A percentile compares a stretch with the other conserved stretches of the same genome.
phyloP scores from a whole-genome alignment of 805 yeast species.

The Saccharomyces mikatae region DNA sequence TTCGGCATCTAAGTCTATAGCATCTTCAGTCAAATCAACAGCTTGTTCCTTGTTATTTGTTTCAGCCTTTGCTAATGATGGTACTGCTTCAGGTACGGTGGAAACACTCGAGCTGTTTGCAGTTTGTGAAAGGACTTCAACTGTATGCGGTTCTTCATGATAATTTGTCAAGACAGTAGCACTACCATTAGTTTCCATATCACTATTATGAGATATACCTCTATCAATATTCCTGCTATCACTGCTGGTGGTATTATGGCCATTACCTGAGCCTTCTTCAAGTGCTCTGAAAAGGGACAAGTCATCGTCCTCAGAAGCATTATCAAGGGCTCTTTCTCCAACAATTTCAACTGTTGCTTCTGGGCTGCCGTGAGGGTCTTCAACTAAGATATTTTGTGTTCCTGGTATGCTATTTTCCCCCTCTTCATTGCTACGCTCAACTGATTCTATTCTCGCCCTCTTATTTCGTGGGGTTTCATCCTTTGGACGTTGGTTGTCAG shows the following conservation, averaged over 20 bases:
- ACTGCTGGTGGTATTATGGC: not conserved
- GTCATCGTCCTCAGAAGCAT: conserved; percentile 9
- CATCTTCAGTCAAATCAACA: conserved; percentile 1
- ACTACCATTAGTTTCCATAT: not conserved
- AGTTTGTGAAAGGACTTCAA: conserved; percentile 2
- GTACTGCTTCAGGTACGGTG: not conserved
- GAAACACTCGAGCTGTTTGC: not conserved
- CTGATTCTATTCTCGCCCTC: not conserved
- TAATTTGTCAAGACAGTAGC: conserved; percentile 1
- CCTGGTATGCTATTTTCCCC: conserved; percentile 4
- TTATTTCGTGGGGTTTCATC: not conserved
- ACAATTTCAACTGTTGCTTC: conserved; percentile 13
- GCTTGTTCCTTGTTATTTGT: not conserved
- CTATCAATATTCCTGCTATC: not conserved
- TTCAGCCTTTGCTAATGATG: not conserved
- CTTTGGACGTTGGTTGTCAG: not conserved
- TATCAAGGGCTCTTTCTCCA: conserved; percentile 6
- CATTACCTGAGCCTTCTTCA: conserved; percentile 4
- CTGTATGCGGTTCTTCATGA: conserved; percentile 2
- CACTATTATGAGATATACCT: not conserved
- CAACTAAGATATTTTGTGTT: conserved; percentile 4
- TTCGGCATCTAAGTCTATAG: conserved; percentile 21
- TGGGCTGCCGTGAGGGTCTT: conserved; percentile 1
- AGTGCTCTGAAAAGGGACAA: conserved; percentile 6
- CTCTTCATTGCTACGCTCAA: conserved; percentile 3